Base-by-base conservation (phyloP, 306 rosid genomes). In the Quercus rubra region DNA sequence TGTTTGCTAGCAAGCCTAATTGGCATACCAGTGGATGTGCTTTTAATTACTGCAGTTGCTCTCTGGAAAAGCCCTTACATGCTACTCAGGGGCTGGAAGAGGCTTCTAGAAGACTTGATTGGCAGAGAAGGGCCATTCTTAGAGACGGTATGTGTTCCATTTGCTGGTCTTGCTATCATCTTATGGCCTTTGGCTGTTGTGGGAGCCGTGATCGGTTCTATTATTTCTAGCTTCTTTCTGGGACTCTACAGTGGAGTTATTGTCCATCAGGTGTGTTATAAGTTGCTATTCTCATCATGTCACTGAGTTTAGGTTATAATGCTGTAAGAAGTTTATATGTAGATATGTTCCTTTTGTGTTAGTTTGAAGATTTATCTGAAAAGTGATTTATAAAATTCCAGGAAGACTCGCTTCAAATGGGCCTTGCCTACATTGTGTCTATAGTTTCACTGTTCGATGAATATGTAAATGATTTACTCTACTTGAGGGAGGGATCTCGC, bases 91-190 rank as follows among this genome's bases (percentile, higher is more conserved):
- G 97, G 98, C 25, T 93, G 98, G 97, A 90, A 93, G 86, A 91
- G 98, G 82, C 86, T 93, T 51, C 78, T 91, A 33, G 97, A 91
- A 86, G 98, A 93, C 76, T 83, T 91, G 85, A 73, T 93, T 71
- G 98, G 94, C 71, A 86, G 98, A 77, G 93, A 87, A 73, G 98
- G 98, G 76, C 97, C 98, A 55, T 93, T 93, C 83, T 54, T 89
- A 83, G 98, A 93, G 86, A 79, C 92, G 0, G 91, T 86, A 33
- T 93, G 98, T 71, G 92, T 93, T 38, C 97, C 97, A 38, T 93
- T 93, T 81, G 98, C 98, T 30, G 97, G 89, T 57, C 86, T 93
- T 74, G 91, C 97, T 56, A 91, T 93, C 75, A 64, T 91, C 64
- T 86, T 93, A 19, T 93, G 98, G 97, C 98, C 98, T 72, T 70